phyloP scores from a whole-genome alignment of 257 asterid species.

The Handroanthus guayacan region DNA sequence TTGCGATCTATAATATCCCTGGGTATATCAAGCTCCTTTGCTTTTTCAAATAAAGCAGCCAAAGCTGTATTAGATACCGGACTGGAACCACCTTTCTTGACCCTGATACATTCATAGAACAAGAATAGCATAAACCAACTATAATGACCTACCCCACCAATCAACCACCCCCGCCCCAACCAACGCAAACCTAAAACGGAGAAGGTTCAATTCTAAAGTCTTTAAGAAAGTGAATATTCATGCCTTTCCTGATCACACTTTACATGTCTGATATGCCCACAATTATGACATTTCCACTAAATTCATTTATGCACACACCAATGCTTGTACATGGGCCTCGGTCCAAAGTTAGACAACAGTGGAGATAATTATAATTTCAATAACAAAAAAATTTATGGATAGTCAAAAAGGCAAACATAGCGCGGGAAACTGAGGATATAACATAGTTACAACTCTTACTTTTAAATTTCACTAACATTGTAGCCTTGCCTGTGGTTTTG shows the following conservation, averaged over 20 bases:
- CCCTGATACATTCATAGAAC: conserved; percentile 52
- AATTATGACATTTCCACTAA: neutral
- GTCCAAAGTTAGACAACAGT: neutral
- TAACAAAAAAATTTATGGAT: conserved; percentile 9
- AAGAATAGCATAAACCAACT: neutral
- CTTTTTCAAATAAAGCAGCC: conserved; percentile 82
- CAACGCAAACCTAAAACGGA: neutral
- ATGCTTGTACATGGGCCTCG: neutral
- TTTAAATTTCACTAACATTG: neutral
- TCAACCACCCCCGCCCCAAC: neutral
- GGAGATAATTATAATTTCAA: neutral
- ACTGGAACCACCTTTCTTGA: conserved; percentile 86
- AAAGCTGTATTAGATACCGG: conserved; percentile 78
- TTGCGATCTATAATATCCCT: conserved; percentile 85
- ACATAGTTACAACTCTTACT: neutral
- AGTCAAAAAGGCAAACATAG: neutral
- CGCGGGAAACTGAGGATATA: conserved; percentile 14
- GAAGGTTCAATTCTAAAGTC: neutral
- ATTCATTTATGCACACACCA: neutral
- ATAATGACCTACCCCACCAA: neutral
- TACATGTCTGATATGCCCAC: neutral
- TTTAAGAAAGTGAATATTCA: neutral
- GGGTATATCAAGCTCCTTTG: conserved; percentile 92
- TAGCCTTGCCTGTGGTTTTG: conserved; percentile 5
- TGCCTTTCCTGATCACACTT: neutral